These are phyloP conservation scores for Neonothopanus nambi DNA, from an alignment of 1,284 basidiomycete species.

Conservation along the genomic window DNA sequence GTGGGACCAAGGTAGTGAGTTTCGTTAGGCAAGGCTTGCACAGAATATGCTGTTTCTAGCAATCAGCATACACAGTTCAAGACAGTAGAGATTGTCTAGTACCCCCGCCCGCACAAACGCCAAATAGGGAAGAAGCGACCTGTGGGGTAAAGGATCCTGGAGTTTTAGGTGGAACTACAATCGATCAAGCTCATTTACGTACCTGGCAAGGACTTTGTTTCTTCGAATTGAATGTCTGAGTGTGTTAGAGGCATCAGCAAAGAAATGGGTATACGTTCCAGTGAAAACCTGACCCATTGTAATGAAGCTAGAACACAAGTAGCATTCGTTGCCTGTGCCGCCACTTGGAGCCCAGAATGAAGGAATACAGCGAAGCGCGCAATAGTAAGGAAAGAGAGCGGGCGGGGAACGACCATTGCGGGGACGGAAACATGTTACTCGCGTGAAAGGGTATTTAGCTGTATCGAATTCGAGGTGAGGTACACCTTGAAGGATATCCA, in stretches of 20 bases:
- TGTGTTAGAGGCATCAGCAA: background rate
- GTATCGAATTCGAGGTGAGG: background rate
- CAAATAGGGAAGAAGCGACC: conserved; percentile 40
- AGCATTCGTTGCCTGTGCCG: conserved; percentile 34
- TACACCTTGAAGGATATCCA: background rate
- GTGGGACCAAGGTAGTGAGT: conserved; percentile 35
- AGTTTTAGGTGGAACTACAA: no score
- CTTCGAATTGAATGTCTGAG: conserved; percentile 40
- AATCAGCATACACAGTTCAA: background rate
- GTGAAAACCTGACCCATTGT: conserved; percentile 29
- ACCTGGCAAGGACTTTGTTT: conserved; percentile 43
- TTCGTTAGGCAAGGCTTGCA: conserved; percentile 29
- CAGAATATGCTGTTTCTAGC: conserved; percentile 29
- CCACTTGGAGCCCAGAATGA: background rate
- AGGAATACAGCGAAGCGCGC: background rate
- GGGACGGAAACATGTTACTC: background rate
- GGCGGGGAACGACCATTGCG: background rate
- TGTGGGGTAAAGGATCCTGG: no score
- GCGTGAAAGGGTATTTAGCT: background rate
- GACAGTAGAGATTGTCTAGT: conserved; percentile 13
- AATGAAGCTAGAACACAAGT: conserved; percentile 36
- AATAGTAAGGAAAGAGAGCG: background rate
- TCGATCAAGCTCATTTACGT: no score
- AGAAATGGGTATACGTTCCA: background rate
- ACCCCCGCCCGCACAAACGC: conserved; percentile 39